Base-by-base conservation (phyloP, 208 protist genomes). In the Phytomonas sp. region DNA sequence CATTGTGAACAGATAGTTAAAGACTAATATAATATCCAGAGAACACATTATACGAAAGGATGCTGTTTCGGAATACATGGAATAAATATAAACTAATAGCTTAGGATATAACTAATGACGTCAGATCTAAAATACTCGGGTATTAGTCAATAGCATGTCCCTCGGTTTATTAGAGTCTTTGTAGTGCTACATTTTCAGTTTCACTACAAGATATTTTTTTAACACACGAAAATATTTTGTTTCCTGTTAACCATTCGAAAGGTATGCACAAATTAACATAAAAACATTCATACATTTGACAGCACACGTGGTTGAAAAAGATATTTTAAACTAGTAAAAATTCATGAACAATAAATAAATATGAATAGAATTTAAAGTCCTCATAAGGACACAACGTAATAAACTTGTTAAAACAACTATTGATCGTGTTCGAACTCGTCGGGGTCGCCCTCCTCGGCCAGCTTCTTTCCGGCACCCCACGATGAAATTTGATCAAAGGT, bases 401-500 rank as follows among this genome's bases (percentile, higher is more conserved):
- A 72, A 63, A 63, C 33, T 70, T 32, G 8, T 56, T 26, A 60
- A 60, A 26, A 28, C 7, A 30, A 26, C 31, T 64, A 64, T 64
- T 40, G 1, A 64, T 64, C 11, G 29, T 64, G 8, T 15, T 68
- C 59, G 30, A 68, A 60, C 53, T 80, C 81, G 64, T 85, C 79
- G 69, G 75, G 76, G 64, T 92, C 85, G 37, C 82, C 83, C 60
- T 85, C 78, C 1, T 63, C 67, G 37, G 84, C 75, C 30, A 92
- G 78, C 73, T 82, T 82, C 31, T 78, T 34, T 9, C 70, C 76
- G 0, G 79, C 63, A 34, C 76, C 82, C 87, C 81, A 95, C n/a
- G 72, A 70, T 28, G 84, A 80, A 67, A 95, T 83, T 76, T 96
- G 88, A 72, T 92, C 81, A 62, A 96, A 94, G 30, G 86, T 80